Evolutionary conservation across 2,329 filamentous ascomycete species (phyloP).

Genomic region (Rhinocladiella similis): DNA sequence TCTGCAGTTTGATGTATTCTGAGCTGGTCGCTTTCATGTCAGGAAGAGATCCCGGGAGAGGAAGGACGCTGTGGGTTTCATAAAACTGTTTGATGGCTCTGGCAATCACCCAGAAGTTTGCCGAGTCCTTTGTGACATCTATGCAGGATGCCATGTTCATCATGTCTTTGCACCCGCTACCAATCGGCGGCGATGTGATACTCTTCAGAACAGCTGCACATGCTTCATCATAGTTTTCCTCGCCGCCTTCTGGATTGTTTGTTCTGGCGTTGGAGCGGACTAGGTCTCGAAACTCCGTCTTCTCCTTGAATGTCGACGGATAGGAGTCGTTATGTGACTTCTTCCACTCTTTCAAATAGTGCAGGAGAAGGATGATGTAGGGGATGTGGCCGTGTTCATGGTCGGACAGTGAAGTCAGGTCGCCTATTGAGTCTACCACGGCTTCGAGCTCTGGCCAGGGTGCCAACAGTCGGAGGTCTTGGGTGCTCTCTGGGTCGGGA

Average conservation of each 20-base stretch:
- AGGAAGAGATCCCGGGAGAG: conserved; percentile 81
- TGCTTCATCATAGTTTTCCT: conserved; percentile 97
- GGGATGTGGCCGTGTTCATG: conserved; percentile 91
- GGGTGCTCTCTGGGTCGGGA: conserved; percentile 79
- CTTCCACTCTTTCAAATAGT: conserved; percentile 83
- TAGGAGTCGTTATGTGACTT: conserved; percentile 63
- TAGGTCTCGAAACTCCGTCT: conserved; percentile 74
- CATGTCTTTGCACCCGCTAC: conserved; percentile 71
- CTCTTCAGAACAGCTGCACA: conserved; percentile 83
- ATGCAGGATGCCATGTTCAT: conserved; percentile 68
- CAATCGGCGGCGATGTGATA: conserved; percentile 68
- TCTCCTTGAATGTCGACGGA: conserved; percentile 79
- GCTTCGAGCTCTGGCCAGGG: conserved; percentile 81
- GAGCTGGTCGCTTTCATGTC: conserved; percentile 97
- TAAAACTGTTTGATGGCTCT: conserved; percentile 78
- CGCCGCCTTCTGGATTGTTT: conserved; percentile 77
- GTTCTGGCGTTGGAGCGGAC: conserved; percentile 68
- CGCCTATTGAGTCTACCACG: conserved; percentile 64
- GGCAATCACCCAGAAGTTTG: conserved; percentile 87
- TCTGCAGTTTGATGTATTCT: conserved; percentile 87
- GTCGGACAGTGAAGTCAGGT: conserved; percentile 69
- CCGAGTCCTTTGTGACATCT: conserved; percentile 44
- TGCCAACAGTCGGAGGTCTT: conserved; percentile 77
- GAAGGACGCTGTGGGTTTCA: conserved; percentile 68
- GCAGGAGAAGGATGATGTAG: conserved; percentile 77